Conservation (phyloP, 257 asterid species). For the Solanum medicagineum region DNA sequence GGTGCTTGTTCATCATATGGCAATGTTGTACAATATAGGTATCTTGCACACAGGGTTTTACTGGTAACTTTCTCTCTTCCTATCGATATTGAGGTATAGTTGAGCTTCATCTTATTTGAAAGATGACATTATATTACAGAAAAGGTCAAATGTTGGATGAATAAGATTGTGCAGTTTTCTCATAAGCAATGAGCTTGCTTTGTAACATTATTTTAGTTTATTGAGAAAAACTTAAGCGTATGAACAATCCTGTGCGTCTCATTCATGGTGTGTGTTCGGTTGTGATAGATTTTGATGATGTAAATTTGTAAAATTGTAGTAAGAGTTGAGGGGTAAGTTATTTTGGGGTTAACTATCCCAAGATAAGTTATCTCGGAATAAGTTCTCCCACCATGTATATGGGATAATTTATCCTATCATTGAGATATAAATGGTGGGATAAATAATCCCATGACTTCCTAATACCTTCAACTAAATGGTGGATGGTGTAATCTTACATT, state of each 20-base stretch:
- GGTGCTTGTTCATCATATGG: background rate
- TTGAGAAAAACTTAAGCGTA: background rate
- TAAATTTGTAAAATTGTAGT: background rate
- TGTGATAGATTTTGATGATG: background rate
- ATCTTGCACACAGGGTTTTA: background rate
- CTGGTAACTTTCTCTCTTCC: background rate
- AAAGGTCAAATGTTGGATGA: background rate
- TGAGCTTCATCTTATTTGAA: background rate
- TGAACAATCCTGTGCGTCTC: background rate
- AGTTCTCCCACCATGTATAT: too few relatives aligned
- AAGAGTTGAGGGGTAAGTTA: background rate
- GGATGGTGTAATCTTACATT: too few relatives aligned
- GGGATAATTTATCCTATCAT: too few relatives aligned
- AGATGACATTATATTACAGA: background rate
- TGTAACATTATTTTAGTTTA: background rate
- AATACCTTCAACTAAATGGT: too few relatives aligned
- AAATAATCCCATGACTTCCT: too few relatives aligned
- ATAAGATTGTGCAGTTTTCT: background rate
- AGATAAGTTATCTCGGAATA: too few relatives aligned
- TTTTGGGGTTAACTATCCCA: too few relatives aligned
- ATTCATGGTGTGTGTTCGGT: background rate
- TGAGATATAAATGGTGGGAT: too few relatives aligned
- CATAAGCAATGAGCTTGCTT: background rate
- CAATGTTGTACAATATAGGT: slow-evolving; percentile 14
- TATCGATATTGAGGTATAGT: background rate